Evolutionary conservation across 257 asterid species (phyloP).

Genomic region (Solanum rostratum): DNA sequence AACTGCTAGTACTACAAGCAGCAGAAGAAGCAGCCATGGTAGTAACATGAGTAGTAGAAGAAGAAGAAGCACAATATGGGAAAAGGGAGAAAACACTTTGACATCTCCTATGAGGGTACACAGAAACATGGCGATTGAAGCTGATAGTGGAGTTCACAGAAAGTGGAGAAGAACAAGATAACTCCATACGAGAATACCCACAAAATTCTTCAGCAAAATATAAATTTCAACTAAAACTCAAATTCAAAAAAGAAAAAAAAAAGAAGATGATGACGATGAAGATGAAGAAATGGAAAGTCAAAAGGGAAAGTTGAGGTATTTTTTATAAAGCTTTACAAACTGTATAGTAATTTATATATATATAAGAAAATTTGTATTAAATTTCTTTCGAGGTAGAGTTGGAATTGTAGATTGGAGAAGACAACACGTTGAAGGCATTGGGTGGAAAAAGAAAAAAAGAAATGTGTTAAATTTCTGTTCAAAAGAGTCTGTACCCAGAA

Average conservation of each 20-base stretch:
- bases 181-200: slow-evolving; percentile 27
- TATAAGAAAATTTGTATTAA: background rate
- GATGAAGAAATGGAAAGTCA: background rate
- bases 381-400: background rate
- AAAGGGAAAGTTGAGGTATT: background rate
- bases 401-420: slow-evolving; percentile 1
- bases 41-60: slow-evolving; percentile 5
- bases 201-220: background rate
- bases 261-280: background rate
- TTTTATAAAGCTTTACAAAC: background rate
- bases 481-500: slow-evolving; percentile 1
- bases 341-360: background rate
- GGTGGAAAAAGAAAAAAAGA: background rate
- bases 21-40: slow-evolving; percentile 1
- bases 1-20: slow-evolving; percentile 27
- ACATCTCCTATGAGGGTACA: slow-evolving; percentile 17
- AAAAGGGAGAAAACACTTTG: slow-evolving; percentile 19
- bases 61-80: slow-evolving; percentile 12
- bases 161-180: slow-evolving; percentile 65
- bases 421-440: slow-evolving; percentile 10
- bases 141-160: slow-evolving; percentile 38
- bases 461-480: slow-evolving; percentile 2
- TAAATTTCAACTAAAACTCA: background rate
- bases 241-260: background rate
- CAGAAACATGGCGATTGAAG: slow-evolving; percentile 30